Conservation (phyloP, 371 early-diverging fungal species). For the Haplosporangium sp. region DNA sequence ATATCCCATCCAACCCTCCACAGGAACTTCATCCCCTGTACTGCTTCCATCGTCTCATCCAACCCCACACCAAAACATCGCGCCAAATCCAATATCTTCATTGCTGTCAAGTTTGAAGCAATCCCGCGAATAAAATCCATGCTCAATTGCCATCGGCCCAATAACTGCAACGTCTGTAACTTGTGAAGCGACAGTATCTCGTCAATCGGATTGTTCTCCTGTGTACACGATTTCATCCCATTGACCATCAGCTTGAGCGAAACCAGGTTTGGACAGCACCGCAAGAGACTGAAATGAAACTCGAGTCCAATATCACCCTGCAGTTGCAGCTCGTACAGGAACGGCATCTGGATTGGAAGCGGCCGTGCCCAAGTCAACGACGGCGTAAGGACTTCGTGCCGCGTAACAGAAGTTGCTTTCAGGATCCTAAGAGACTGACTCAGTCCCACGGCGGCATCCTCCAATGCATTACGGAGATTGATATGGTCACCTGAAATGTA, state of each 20-base stretch:
- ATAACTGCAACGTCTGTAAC: slow-evolving; percentile 37
- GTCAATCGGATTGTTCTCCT: slow-evolving; percentile 23
- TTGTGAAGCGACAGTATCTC: slow-evolving; percentile 24
- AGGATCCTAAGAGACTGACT: slow-evolving; percentile 26
- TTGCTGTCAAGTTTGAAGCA: slow-evolving; percentile 11
- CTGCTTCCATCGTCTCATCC: slow-evolving; percentile 24
- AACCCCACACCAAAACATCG: slow-evolving; percentile 32
- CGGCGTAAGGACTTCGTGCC: slow-evolving; percentile 9
- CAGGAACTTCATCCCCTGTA: slow-evolving; percentile 25
- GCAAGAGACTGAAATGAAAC: slow-evolving; percentile 30
- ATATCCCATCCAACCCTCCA: slow-evolving; percentile 47
- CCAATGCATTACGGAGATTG: slow-evolving; percentile 32
- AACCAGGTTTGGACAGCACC: slow-evolving; percentile 32
- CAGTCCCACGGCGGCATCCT: slow-evolving; percentile 31
- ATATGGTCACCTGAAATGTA: slow-evolving; percentile 36
- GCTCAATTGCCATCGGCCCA: slow-evolving; percentile 33
- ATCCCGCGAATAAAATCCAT: slow-evolving; percentile 18
- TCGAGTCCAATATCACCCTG: slow-evolving; percentile 49
- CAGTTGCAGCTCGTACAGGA: slow-evolving; percentile 37
- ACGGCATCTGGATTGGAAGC: slow-evolving; percentile 21
- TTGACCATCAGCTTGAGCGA: slow-evolving; percentile 37
- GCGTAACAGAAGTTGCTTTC: slow-evolving; percentile 38
- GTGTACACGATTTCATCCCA: slow-evolving; percentile 37
- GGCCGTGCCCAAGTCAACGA: slow-evolving; percentile 37
- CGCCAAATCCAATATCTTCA: slow-evolving; percentile 46